These are phyloP conservation scores for Penicillium decumbens DNA, from an alignment of 2,329 filamentous ascomycete genomes.

Conservation along the genomic window DNA sequence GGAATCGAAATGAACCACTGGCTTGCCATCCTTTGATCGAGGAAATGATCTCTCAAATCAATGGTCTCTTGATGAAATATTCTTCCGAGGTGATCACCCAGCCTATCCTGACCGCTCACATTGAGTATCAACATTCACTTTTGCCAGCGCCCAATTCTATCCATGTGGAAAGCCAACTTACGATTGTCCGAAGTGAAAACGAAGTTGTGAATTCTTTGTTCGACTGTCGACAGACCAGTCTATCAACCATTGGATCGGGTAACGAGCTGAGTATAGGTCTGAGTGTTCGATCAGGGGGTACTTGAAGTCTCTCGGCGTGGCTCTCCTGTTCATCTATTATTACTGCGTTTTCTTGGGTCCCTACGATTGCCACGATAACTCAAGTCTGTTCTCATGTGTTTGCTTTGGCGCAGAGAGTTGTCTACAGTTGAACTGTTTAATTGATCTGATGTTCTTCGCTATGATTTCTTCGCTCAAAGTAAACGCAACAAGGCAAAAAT, in stretches of 20 bases:
- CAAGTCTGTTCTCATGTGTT: not conserved
- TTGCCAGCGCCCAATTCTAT: constrained; percentile 23
- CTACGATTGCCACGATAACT: not conserved
- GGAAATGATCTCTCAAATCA: constrained; percentile 28
- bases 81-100: constrained; percentile 11
- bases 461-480: not conserved
- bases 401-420: not conserved
- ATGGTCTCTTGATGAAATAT: constrained; percentile 25
- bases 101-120: constrained; percentile 24
- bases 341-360: not conserved
- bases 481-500: not conserved
- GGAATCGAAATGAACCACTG: not conserved
- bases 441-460: not conserved
- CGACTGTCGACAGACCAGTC: not conserved
- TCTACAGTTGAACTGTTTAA: not conserved
- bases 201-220: not conserved
- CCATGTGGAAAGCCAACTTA: constrained; percentile 22
- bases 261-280: not conserved
- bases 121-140: constrained; percentile 33
- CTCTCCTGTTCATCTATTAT: not conserved
- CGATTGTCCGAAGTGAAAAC: constrained; percentile 10
- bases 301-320: not conserved
- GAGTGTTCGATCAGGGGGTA: not conserved
- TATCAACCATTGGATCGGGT: not conserved
- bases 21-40: constrained; percentile 15